Evolutionary conservation across 2,329 filamentous ascomycete genomes (phyloP).

Genomic region (Trichoderma breve): DNA sequence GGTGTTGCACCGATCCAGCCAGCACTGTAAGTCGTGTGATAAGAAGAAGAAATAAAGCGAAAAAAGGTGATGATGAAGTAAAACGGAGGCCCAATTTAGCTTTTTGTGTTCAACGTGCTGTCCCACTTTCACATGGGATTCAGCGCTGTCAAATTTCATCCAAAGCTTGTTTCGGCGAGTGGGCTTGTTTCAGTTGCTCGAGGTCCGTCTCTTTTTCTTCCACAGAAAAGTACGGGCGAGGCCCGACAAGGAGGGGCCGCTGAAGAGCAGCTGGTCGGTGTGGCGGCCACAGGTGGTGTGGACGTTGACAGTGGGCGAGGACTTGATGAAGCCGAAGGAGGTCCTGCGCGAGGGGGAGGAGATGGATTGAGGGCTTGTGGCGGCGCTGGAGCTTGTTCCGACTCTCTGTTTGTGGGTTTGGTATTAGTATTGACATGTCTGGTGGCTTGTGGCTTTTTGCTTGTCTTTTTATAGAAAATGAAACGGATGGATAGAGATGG

Average conservation of each 20-base stretch:
- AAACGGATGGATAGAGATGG: background rate
- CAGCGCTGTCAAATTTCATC: background rate
- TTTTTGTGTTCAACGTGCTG: background rate
- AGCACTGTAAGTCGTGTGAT: constrained; percentile 16
- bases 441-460: background rate
- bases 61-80: background rate
- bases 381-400: constrained; percentile 7
- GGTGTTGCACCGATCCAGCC: constrained; percentile 20
- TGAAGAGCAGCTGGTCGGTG: constrained; percentile 52
- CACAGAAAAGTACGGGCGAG: constrained; percentile 35
- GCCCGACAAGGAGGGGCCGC: constrained; percentile 46
- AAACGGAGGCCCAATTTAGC: background rate
- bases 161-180: background rate
- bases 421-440: background rate
- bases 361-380: constrained; percentile 13
- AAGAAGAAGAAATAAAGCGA: background rate
- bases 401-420: constrained; percentile 12
- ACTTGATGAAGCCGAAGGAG: constrained; percentile 35
- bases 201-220: background rate
- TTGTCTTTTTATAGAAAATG: background rate
- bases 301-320: constrained; percentile 47
- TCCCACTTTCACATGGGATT: background rate
- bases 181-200: background rate
- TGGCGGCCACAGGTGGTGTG: constrained; percentile 56
- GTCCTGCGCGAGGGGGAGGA: constrained; percentile 27